These are phyloP conservation scores for Quercus rubra DNA, from an alignment of 306 rosid genomes.

Conservation along the genomic window DNA sequence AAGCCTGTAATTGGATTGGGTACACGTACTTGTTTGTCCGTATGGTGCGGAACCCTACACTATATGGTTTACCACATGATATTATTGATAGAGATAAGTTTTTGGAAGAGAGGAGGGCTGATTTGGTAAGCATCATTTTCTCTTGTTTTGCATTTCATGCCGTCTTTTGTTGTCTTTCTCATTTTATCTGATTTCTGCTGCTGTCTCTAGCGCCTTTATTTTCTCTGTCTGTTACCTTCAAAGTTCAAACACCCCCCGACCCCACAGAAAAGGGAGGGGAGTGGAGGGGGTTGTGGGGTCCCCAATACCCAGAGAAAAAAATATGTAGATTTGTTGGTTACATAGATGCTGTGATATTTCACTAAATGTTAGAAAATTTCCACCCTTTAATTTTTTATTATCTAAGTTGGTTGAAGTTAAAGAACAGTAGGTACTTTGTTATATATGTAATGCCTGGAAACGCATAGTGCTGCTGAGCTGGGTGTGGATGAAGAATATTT, in stretches of 20 bases:
- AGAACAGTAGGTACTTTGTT: too few relatives aligned
- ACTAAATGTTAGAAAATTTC: not conserved
- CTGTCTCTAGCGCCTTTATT: not conserved
- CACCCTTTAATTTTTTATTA: not conserved
- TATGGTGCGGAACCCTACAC: conserved; percentile 75
- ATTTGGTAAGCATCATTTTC: conserved; percentile 51
- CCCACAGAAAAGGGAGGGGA: too few relatives aligned
- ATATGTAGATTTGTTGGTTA: too few relatives aligned
- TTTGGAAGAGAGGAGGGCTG: conserved; percentile 90
- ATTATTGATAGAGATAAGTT: conserved; percentile 59
- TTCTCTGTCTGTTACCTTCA: not conserved
- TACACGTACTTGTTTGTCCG: conserved; percentile 84
- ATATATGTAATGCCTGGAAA: too few relatives aligned
- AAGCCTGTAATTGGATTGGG: conserved; percentile 81
- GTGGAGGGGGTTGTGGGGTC: too few relatives aligned
- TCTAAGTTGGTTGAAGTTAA: too few relatives aligned
- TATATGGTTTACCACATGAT: conserved; percentile 78
- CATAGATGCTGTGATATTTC: too few relatives aligned
- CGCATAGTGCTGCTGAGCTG: too few relatives aligned
- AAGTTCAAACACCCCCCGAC: too few relatives aligned
- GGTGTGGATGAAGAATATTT: too few relatives aligned
- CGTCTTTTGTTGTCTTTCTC: not conserved
- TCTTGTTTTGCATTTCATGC: not conserved
- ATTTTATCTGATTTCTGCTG: not conserved
- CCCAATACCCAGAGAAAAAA: too few relatives aligned